phyloP scores from a whole-genome alignment of 768 basidiomycete species.

The Kwoniella sp. region DNA sequence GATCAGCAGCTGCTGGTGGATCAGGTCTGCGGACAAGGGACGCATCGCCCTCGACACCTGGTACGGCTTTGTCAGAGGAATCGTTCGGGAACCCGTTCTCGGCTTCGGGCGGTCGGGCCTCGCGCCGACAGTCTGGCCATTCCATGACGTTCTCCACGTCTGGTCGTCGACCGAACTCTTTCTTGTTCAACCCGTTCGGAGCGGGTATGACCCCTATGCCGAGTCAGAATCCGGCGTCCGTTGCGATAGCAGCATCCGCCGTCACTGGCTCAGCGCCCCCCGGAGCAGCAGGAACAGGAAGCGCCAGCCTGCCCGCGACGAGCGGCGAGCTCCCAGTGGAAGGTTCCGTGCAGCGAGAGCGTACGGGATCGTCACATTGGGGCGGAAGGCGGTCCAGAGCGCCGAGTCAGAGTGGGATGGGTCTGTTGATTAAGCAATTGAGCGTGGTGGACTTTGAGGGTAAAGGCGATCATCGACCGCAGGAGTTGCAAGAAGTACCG shows the following conservation, averaged over 20 bases:
- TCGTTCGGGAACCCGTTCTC: slow-evolving; percentile 30
- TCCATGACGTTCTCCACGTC: slow-evolving; percentile 27
- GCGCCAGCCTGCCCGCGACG: background rate
- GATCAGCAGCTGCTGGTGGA: background rate
- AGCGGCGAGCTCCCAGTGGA: background rate
- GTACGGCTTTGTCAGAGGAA: slow-evolving; percentile 41
- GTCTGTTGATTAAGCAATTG: slow-evolving; percentile 18
- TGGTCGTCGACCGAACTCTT: slow-evolving; percentile 39
- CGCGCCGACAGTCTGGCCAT: slow-evolving; percentile 32
- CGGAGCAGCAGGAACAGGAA: slow-evolving; percentile 34
- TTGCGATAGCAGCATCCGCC: slow-evolving; percentile 1
- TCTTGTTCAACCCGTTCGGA: slow-evolving; percentile 45
- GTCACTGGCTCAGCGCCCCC: slow-evolving; percentile 76
- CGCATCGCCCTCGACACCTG: slow-evolving; percentile 32
- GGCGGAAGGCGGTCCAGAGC: slow-evolving; percentile 23
- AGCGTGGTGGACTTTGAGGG: slow-evolving; percentile 17
- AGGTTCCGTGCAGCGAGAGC: background rate
- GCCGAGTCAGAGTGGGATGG: slow-evolving; percentile 20
- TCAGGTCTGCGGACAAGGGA: slow-evolving; percentile 13
- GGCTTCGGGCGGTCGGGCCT: slow-evolving; percentile 22
- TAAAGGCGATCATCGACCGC: background rate
- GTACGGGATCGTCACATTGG: slow-evolving; percentile 5
- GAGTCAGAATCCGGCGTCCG: background rate
- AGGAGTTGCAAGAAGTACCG: slow-evolving; percentile 28
- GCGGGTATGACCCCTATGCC: slow-evolving; percentile 47